Percentiles rank a stretch among this genome's conserved stretches.
Evolutionary conservation across 1,139 yeast genomes (phyloP).

Genomic region (Magnusiomyces ingens): DNA sequence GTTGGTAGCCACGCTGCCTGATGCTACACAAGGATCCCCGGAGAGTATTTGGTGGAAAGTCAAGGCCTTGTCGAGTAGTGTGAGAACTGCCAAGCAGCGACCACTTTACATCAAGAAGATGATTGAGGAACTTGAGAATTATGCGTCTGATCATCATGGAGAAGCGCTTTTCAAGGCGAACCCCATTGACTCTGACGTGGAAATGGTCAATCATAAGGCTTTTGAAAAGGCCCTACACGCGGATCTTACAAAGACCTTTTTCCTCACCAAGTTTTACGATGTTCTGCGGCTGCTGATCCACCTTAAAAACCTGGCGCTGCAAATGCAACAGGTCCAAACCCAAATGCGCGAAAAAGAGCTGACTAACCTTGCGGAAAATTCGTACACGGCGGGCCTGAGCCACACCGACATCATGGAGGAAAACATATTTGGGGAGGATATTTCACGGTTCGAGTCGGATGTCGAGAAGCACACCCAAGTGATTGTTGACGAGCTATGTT

Average conservation of each 20-base stretch:
- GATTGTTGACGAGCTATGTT: neutral
- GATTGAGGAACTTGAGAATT: slow-evolving; percentile 1
- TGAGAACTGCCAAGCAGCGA: neutral
- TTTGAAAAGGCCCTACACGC: neutral
- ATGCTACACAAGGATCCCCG: neutral
- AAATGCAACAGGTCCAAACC: neutral
- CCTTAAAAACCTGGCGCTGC: neutral
- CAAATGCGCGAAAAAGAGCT: neutral
- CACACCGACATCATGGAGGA: too few species aligned
- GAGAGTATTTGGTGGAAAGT: slow-evolving; percentile 5
- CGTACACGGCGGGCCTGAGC: too few species aligned
- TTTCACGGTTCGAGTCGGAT: neutral
- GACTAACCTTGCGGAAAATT: too few species aligned
- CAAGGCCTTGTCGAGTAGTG: slow-evolving; percentile 3
- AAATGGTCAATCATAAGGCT: too few species aligned
- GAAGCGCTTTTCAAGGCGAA: too few species aligned
- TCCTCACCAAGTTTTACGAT: neutral
- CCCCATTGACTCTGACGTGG: too few species aligned
- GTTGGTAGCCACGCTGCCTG: neutral
- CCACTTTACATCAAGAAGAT: neutral
- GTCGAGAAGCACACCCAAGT: slow-evolving; percentile 1
- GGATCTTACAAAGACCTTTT: neutral
- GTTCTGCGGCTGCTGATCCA: slow-evolving; percentile 3
- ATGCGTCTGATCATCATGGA: neutral
- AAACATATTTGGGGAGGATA: neutral